Conservation (phyloP, 2,329 filamentous ascomycete species). For the Cyphellophora europaea region DNA sequence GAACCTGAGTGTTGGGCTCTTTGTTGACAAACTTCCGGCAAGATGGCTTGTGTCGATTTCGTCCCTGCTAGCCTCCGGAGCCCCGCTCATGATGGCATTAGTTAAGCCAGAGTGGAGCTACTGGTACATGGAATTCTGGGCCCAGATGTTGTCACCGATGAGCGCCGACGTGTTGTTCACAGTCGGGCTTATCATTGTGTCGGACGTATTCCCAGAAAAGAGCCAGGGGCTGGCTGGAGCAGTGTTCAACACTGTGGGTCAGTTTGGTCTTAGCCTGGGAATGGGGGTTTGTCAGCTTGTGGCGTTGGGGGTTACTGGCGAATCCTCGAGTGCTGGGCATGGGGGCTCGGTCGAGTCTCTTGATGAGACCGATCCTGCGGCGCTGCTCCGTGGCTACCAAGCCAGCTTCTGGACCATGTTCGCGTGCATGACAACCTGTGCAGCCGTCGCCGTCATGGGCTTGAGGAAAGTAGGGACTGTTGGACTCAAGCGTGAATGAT, state of each 20-base stretch:
- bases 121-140: slow-evolving; percentile 40
- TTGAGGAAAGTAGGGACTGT: slow-evolving; percentile 39
- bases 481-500: slow-evolving; percentile 35
- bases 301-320: slow-evolving; percentile 28
- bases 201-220: slow-evolving; percentile 45
- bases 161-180: slow-evolving; percentile 39
- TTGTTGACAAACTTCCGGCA: slow-evolving; percentile 34
- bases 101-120: slow-evolving; percentile 40
- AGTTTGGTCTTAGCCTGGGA: slow-evolving; percentile 47
- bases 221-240: slow-evolving; percentile 52
- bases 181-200: slow-evolving; percentile 43
- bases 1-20: slow-evolving; percentile 37
- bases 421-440: slow-evolving; percentile 32
- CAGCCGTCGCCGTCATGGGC: slow-evolving; percentile 31
- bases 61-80: slow-evolving; percentile 32
- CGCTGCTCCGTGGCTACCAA: slow-evolving; percentile 42
- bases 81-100: slow-evolving; percentile 48
- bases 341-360: neutral
- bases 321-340: slow-evolving; percentile 15
- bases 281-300: slow-evolving; percentile 44
- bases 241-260: slow-evolving; percentile 50
- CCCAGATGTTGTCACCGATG: slow-evolving; percentile 20
- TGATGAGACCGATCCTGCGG: slow-evolving; percentile 16
- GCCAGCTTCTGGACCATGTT: slow-evolving; percentile 47
- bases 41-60: slow-evolving; percentile 31